These are phyloP conservation scores for Phylloporus scabripes DNA, from an alignment of 768 basidiomycete genomes.

Conservation along the genomic window DNA sequence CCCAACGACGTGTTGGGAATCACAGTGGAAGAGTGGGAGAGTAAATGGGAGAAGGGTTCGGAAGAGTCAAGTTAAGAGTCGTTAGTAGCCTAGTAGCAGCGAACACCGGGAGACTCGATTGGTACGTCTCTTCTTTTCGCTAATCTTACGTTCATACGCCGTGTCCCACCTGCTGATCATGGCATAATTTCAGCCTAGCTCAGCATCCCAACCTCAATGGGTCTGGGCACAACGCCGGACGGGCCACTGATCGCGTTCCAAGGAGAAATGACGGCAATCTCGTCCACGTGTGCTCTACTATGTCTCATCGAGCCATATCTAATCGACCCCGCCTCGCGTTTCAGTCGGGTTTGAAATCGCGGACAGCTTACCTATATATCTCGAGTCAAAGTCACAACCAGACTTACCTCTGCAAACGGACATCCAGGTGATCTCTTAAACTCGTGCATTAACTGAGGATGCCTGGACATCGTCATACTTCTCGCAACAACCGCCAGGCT, in stretches of 20 bases:
- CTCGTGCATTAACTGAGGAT: conserved; percentile 13
- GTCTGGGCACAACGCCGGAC: background rate
- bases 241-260: background rate
- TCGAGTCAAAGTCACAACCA: background rate
- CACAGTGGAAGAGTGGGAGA: conserved; percentile 38
- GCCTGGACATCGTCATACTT: conserved; percentile 12
- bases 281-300: background rate
- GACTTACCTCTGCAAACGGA: conserved; percentile 2
- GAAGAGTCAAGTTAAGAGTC: background rate
- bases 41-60: conserved; percentile 2
- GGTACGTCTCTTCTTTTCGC: background rate
- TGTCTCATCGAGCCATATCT: background rate
- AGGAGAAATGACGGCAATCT: background rate
- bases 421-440: conserved; percentile 16
- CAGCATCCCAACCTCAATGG: background rate
- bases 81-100: background rate
- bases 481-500: conserved; percentile 14
- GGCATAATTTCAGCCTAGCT: background rate
- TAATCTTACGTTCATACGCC: background rate
- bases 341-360: conserved; percentile 18
- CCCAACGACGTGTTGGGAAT: conserved; percentile 50
- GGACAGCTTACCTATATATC: conserved; percentile 8
- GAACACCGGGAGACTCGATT: no score
- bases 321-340: conserved; percentile 1
- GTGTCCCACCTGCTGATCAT: background rate